A percentile compares a stretch with the other conserved stretches of the same genome.
Conservation (phyloP, 768 basidiomycete species). For the Tylopilus sp. region DNA sequence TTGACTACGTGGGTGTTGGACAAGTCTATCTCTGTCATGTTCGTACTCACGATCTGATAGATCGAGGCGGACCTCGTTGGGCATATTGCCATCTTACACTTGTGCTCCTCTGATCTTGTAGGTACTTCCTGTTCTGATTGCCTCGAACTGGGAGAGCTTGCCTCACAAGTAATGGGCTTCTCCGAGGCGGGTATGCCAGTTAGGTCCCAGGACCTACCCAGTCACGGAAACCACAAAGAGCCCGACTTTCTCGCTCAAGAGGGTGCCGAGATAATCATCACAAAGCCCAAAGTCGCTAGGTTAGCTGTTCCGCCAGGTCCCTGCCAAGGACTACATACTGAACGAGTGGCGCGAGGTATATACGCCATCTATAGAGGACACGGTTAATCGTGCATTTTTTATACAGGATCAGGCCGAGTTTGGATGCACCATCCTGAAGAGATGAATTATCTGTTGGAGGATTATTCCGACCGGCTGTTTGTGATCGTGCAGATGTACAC, state of each 20-base stretch:
- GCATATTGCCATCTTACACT: slow-evolving; percentile 40
- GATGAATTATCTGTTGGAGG: slow-evolving; percentile 36
- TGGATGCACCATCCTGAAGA: slow-evolving; percentile 28
- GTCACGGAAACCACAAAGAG: slow-evolving; percentile 16
- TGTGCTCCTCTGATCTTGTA: slow-evolving; percentile 41
- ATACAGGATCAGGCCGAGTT: slow-evolving; percentile 30
- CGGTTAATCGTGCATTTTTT: slow-evolving; percentile 30
- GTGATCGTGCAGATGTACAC: slow-evolving; percentile 36
- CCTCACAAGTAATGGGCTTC: slow-evolving; percentile 49
- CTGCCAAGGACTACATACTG: slow-evolving; percentile 32
- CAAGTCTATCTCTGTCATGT: not conserved
- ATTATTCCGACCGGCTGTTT: slow-evolving; percentile 33
- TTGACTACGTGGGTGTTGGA: slow-evolving; percentile 40
- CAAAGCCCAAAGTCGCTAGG: slow-evolving; percentile 43
- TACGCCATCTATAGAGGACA: slow-evolving; percentile 26
- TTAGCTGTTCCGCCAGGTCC: slow-evolving; percentile 42
- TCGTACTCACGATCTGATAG: slow-evolving; percentile 12
- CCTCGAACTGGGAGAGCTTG: slow-evolving; percentile 40
- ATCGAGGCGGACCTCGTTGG: slow-evolving; percentile 40
- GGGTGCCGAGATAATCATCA: slow-evolving; percentile 35
- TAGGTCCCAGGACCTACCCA: slow-evolving; percentile 33
- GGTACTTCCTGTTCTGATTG: slow-evolving; percentile 37
- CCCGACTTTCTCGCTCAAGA: slow-evolving; percentile 48
- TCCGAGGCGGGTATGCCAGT: slow-evolving; percentile 45
- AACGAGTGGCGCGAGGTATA: slow-evolving; percentile 12